Base-by-base conservation (phyloP, 495 filamentous ascomycete species). In the Penicillium arizonense region DNA sequence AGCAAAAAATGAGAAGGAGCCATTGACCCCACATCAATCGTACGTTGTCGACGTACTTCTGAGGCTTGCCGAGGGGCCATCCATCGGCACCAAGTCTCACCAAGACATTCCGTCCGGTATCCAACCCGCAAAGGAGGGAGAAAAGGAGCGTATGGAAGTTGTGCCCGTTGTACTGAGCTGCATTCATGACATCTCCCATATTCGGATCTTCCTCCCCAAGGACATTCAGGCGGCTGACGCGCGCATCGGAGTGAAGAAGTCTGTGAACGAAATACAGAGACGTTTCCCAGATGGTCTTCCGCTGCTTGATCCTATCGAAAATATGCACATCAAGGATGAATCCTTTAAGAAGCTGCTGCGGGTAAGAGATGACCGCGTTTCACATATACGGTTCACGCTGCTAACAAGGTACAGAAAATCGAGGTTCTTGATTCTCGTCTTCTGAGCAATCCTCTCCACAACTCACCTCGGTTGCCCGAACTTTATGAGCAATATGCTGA, bases 261-360 rank as follows among this genome's bases (percentile, higher is more conserved):
- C 79, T 9, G 59, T 97, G 23, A 81, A 83, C 28, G 91, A 97
- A 62, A 83, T 93, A 4, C 77, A 85, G 57, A 82, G 79, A 53
- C 85, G 95, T 33, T 96, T 98, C 72, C 88, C 90, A n/a, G 95
- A 97, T 67, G 94, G 94, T 2, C 71, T 97, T 45, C 84, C 94
- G 11, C 69, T 91, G 6, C 67, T 97, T 26, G 94, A 98, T 65
- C 95, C 94, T 0, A 84, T 98, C 45, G 91, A 97, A 63, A 88
- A 95, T 62, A 97, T 97, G 94, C 75, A 80, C 12, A 97, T 98
- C 65, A 86, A 76, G 13, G 94, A 97, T 65, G 89, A 94, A 5
- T 84, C 82, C 0, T 97, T 97, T 75, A 97, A 96, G 77, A 89
- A 90, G 62, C 81, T 94, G 3, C 83, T 97, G 10, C 83, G 93